A percentile compares a stretch with the other conserved stretches of the same genome.
Evolutionary conservation across 331 rosid genomes (phyloP).

Genomic region (Saraca asoca): DNA sequence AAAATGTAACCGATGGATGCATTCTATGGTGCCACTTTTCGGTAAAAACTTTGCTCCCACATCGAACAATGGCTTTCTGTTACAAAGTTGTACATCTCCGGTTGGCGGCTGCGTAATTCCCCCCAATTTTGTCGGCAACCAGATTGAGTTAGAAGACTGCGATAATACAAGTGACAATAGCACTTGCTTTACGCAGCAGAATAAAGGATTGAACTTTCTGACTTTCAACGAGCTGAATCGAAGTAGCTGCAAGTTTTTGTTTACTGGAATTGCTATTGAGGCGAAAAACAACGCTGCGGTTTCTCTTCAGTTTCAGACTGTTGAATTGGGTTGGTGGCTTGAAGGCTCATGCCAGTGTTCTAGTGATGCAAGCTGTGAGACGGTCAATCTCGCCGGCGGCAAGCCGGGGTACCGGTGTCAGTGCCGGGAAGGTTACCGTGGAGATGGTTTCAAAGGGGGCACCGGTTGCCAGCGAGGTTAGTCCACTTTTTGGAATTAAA

Average conservation of each 20-base stretch:
- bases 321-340: conserved; percentile 90
- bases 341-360: conserved; percentile 34
- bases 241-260: conserved; percentile 39
- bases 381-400: neutral
- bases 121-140: conserved; percentile 10
- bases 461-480: conserved; percentile 66
- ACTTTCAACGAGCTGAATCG: fast-evolving
- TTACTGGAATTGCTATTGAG: conserved; percentile 47
- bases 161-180: neutral
- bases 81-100: conserved; percentile 36
- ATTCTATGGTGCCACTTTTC: conserved; percentile 36
- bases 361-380: neutral
- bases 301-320: conserved; percentile 46
- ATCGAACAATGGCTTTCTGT: conserved; percentile 49
- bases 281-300: conserved; percentile 9
- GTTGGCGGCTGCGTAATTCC: conserved; percentile 40
- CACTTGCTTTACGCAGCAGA: conserved; percentile 46
- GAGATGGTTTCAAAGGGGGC: conserved; percentile 63
- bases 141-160: conserved; percentile 22
- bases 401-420: conserved; percentile 54
- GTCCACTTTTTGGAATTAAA: conserved; percentile 31
- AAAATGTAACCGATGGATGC: conserved; percentile 38
- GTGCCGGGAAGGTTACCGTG: conserved; percentile 56
- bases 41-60: conserved; percentile 46
- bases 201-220: neutral